Evolutionary conservation across 192 early-diverging fungal genomes (phyloP), one percentile per base, ranked within the genome.

Genomic region (Coemansia interrupta): DNA sequence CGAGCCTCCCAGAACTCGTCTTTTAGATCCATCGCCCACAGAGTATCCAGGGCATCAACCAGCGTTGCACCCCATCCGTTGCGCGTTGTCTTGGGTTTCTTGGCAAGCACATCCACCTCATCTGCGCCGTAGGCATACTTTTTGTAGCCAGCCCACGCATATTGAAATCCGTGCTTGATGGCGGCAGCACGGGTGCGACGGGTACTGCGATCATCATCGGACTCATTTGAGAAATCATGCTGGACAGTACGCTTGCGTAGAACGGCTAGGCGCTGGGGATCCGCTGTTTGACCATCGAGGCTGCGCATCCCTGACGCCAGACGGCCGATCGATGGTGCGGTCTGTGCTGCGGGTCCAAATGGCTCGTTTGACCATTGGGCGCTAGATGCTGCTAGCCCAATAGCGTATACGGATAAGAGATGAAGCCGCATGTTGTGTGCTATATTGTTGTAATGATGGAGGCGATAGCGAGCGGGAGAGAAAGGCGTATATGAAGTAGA

Each of bases 1-100:
- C 83, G 79, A 3, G 86, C 89, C 57, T 85, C 72, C 22, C 80
- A 48, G 62, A 89, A 95, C 58, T 95, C 91, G 30, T 90, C 83
- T 13, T 80, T 76, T 23, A 92, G 80, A 12, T 82, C 87, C 89
- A 95, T 90, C 40, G 95, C 51, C 49, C 85, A 78, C 38, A 93
- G 83, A 1, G 93, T 95, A 56, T 95, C 93, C 20, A 95, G 73
- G 4, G 91, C 83, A 66, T 97, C 95, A 19, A 94, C 78, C 19
- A 95, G 86, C 24, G 92, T 94, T 29, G 90, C 83, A 2, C 95
- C 95, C 65, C 90, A 81, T 13, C 89, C 83, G 52, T 73, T 80
- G 22, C 77, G 70, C 48, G 77, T 80, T 2, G 76, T 79, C 60
- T 70, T 73, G 23, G 76, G 70, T 18, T 15, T 38, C 45, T 52